A percentile compares a stretch with the other conserved stretches of the same genome.
phyloP scores from a whole-genome alignment of 164 flowering plant species.

The Tetracentron sinense region DNA sequence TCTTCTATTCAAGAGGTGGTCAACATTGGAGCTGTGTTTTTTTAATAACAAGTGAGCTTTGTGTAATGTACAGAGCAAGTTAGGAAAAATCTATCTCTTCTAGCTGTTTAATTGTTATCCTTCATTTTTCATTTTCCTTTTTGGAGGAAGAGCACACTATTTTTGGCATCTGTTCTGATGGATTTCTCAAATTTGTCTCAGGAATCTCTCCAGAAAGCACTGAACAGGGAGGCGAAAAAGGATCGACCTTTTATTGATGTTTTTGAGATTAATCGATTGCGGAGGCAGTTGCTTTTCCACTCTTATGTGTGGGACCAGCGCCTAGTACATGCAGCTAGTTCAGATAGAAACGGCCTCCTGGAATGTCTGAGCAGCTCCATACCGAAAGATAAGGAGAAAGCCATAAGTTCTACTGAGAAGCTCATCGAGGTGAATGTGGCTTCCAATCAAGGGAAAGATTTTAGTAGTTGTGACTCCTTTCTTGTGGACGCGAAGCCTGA shows the following conservation, averaged over 20 bases:
- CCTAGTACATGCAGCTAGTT: constrained; percentile 52
- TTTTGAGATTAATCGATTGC: constrained; percentile 72
- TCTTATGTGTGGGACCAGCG: constrained; percentile 89
- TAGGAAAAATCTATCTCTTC: neutral
- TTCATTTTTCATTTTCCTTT: neutral
- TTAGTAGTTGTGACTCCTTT: constrained; percentile 31
- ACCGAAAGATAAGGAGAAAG: constrained; percentile 35
- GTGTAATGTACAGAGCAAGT: neutral
- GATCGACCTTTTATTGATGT: constrained; percentile 72
- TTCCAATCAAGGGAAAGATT: constrained; percentile 18
- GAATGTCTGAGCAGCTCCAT: constrained; percentile 19
- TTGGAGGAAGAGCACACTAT: neutral
- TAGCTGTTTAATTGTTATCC: neutral
- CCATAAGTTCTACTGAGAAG: constrained; percentile 27
- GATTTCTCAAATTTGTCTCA: constrained; percentile 21
- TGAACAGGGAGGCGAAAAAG: constrained; percentile 44
- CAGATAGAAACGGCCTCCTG: constrained; percentile 23
- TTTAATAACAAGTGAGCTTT: neutral
- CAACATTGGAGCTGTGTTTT: neutral
- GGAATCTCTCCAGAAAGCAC: constrained; percentile 59
- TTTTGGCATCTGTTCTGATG: constrained; percentile 13
- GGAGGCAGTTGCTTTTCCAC: constrained; percentile 75
- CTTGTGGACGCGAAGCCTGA: constrained; percentile 27
- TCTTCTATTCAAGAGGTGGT: neutral
- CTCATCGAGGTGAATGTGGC: constrained; percentile 23